Base-by-base conservation (phyloP, 768 basidiomycete species). In the Fomitopsis serialis region DNA sequence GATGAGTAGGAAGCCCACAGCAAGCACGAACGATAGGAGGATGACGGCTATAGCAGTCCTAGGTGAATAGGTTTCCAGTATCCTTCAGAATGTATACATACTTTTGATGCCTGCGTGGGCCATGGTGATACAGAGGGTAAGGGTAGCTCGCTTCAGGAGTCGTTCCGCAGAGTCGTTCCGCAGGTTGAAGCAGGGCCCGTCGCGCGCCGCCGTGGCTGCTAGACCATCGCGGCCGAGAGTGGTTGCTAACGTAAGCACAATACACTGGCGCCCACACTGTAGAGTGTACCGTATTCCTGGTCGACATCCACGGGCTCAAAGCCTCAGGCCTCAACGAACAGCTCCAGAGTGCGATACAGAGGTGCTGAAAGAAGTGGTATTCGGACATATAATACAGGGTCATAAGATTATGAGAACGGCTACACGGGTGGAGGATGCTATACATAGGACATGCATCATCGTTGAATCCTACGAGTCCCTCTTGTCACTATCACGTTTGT, bases 1-100 rank as follows among this genome's bases (percentile, higher is more conserved):
- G 65, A 98, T 91, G 65, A 98, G 82, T 54, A 99, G 74, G 75
- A 99, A 99, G n/a, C 97, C 97, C 15, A 96, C 80, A 6, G 97
- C 97, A 47, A 99, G 86, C 50, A 98, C 92, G 72, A 99, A 98
- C 1, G 97, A 95, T 44, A 99, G 85, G 50, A 98, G 78, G 62
- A 98, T 94, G 58, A 98, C 94, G 65, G 93, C 95, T 98, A 66
- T 45, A 58, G 19, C 27, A 21, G 48, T 63, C 53, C 32, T 62
- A 60, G n/a, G 58, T 54, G 43, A 15, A 23, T 7, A 15, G n/a
- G 2, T 21, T 8, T n/a, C 44, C 44, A n/a, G 27, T 21, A 5
- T 29, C 6, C 44, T n/a, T 40, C n/a, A 15, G 52, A 5, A 58
- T 19, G 12, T 25, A 45, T 58, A 59, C 61, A 44, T 36, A 67